These are phyloP conservation scores for Orobanche coerulescens DNA, from an alignment of 257 asterid species.

Conservation along the genomic window DNA sequence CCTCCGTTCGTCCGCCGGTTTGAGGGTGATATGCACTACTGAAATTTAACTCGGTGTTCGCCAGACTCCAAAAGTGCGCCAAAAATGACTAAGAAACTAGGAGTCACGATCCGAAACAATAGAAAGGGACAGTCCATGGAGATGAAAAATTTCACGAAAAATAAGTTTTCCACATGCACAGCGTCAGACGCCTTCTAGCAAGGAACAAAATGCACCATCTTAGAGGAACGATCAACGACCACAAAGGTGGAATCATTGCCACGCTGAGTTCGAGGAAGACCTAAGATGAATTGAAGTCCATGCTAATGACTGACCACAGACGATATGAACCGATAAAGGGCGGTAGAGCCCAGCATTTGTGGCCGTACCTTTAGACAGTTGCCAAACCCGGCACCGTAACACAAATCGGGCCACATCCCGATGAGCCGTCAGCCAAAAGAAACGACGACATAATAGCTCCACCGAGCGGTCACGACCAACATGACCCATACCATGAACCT, in stretches of 20 bases:
- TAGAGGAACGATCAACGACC: neutral
- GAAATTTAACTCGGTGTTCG: no score
- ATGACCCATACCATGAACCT: neutral
- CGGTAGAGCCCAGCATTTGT: neutral
- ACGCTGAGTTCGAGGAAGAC: neutral
- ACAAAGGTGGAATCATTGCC: neutral
- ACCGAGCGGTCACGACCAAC: neutral
- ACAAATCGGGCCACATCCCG: neutral
- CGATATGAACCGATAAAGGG: neutral
- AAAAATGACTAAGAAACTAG: no score
- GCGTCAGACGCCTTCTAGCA: neutral
- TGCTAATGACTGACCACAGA: neutral
- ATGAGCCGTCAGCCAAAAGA: neutral
- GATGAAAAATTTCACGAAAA: neutral
- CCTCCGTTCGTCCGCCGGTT: no score
- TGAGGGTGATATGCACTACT: no score
- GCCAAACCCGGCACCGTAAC: neutral
- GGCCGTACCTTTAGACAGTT: neutral
- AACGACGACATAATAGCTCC: neutral
- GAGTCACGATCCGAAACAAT: neutral
- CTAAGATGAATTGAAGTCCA: neutral
- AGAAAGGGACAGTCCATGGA: neutral
- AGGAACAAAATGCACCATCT: no score
- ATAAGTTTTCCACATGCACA: neutral
- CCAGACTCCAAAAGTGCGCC: no score